Base-by-base conservation (phyloP, 2,329 filamentous ascomycete species). In the Botryosphaeria dothidea region DNA sequence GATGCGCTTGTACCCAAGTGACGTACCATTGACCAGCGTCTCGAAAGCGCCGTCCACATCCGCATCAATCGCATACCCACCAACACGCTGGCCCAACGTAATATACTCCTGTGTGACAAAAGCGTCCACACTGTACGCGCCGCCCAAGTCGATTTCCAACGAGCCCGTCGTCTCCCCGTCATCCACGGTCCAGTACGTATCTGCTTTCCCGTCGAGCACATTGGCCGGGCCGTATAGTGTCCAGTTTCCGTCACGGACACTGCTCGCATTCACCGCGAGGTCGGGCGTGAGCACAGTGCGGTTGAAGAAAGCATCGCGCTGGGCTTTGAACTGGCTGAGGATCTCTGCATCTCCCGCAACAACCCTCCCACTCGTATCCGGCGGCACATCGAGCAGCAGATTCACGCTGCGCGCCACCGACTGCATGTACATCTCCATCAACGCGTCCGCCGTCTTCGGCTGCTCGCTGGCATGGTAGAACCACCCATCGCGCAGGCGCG, bases 1-100 rank as follows among this genome's bases (percentile, higher is more conserved):
- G n/a, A 69, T 66, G 6, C 67, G 43, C 54, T 67, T 69, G 29
- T 69, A 67, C n/a, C 68, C 68, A n/a, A 69, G 41, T 4, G 67
- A 68, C 15, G 68, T 67, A n/a, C 68, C 68, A 15, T 51, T 68
- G 31, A 69, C 66, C 27, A 67, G 23, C 46, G 36, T 54, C 23
- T 49, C 54, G 3, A 45, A 69, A 1, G 60, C 21, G 2, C 65
- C 63, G 21, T 65, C 56, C n/a, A 66, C 64, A 13, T 63, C 31
- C 7, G 49, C 67, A 49, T 67, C 65, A n/a, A 69, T 61, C 17
- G 46, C 23, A 38, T 68, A 69, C n/a, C 62, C 67, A 13, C 67
- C 68, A 25, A 69, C 62, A 3, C 68, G 63, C 38, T 69, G 68
- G 17, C 68, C 68, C 19, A 69, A 38, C 3, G 54, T 62, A 41